A percentile compares a stretch with the other conserved stretches of the same genome.
phyloP scores from a whole-genome alignment of 140 eudicot genomes.

The Cichorium intybus region DNA sequence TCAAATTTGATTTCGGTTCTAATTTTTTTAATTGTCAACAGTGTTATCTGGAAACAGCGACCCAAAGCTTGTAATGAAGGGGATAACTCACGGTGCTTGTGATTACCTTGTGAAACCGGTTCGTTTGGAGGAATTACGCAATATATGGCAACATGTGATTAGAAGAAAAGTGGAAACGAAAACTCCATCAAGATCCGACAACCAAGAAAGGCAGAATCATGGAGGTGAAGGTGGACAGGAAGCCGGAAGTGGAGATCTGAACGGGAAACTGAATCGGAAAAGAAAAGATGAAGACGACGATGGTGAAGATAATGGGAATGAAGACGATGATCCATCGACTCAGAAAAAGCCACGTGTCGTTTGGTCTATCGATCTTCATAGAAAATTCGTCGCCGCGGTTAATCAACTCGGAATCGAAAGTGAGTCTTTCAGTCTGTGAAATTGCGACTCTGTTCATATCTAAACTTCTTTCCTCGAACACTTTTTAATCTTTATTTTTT shows the following conservation, averaged over 20 bases:
- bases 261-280: conserved; percentile 54
- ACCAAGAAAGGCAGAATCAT: conserved; percentile 41
- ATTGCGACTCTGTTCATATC: conserved; percentile 3
- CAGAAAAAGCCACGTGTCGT: conserved; percentile 96
- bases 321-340: conserved; percentile 63
- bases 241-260: conserved; percentile 48
- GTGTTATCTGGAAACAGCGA: conserved; percentile 94
- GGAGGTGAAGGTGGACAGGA: conserved; percentile 51
- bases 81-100: conserved; percentile 89
- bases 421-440: conserved; percentile 39
- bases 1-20: conserved; percentile 4
- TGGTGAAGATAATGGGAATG: conserved; percentile 59
- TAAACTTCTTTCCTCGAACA: conserved; percentile 17
- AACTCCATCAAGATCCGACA: conserved; percentile 41
- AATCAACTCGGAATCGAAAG: conserved; percentile 89
- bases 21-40: conserved; percentile 33
- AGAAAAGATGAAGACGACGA: conserved; percentile 79
- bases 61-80: conserved; percentile 87
- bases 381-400: conserved; percentile 94
- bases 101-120: conserved; percentile 95
- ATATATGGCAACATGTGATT: conserved; percentile 96
- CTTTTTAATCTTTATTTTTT: not conserved
- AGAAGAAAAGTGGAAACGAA: conserved; percentile 62
- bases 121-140: conserved; percentile 87
- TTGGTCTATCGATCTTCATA: conserved; percentile 95